Base-by-base conservation (phyloP, 306 rosid species). In the Medicago arabica region DNA sequence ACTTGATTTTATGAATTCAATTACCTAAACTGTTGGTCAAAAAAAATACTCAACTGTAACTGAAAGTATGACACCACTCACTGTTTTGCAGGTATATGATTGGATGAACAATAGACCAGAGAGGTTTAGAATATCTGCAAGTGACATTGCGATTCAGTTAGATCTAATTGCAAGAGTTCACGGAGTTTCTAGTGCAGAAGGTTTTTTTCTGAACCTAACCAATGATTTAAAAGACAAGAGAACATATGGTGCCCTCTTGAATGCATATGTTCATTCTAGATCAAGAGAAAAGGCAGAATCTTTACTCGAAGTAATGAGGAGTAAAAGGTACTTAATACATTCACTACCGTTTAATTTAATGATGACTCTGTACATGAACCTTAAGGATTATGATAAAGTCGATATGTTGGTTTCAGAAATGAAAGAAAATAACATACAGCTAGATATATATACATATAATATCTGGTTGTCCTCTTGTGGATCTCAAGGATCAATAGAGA, bases 351-450 rank as follows among this genome's bases (percentile, higher is more conserved):
- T 74, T 83, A 96, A 96, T 82, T 95, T 90, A 71, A 96, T 96
- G 98, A 96, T 96, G 99, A 96, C 97, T 77, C 89, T 96, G 63
- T 96, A 92, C 81, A 88, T 88, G 98, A 92, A 92, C 80, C 84
- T 87, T 25, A 82, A 77, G 85, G 97, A 96, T 64, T 90, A 84
- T 80, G 93, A 83, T 71, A 88, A 90, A 81, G 99, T 90, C 67
- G 96, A 92, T 44, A 84, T 39, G 7, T 18, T 89, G 80, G 81
- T 89, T 77, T 90, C 97, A 57, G 99, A 96, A 87, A 89, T 96
- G 96, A 74, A 54, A 19, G 89, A 88, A 72, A 96, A 83, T 25
- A 74, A 61, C 58, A 83, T 92, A 71, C 84, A 67, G 69, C 83
- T 92, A n/a, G 99, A 96, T 81, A 84, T 89, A 54, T 96, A 92